These are phyloP conservation scores for Hygrocybe punicea DNA, from an alignment of 768 basidiomycete genomes.

Conservation along the genomic window DNA sequence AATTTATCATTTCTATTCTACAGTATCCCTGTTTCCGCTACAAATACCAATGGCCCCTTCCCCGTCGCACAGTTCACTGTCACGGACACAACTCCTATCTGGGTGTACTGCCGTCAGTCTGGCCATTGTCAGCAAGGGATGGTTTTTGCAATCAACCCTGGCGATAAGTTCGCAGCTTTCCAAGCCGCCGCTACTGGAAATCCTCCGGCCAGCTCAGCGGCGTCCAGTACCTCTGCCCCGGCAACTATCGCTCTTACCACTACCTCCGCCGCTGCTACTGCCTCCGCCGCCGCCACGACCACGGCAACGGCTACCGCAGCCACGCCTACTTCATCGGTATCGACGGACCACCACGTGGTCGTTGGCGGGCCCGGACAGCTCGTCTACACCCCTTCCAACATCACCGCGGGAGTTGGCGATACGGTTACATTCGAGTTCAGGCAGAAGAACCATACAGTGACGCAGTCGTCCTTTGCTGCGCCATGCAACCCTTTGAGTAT, in stretches of 20 bases:
- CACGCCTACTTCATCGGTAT: slow-evolving; percentile 13
- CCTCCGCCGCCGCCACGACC: too few species aligned
- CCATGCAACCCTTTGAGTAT: slow-evolving; percentile 44
- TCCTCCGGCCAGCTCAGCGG: too few species aligned
- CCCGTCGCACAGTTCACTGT: slow-evolving; percentile 45
- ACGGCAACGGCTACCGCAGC: slow-evolving; percentile 27
- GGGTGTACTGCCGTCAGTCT: slow-evolving; percentile 58
- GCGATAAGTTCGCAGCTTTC: slow-evolving; percentile 51
- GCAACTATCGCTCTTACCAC: too few species aligned
- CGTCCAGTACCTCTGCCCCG: slow-evolving; percentile 23
- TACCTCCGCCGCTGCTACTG: too few species aligned
- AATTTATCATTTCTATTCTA: too few species aligned
- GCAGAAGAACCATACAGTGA: slow-evolving; percentile 50
- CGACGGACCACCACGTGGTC: slow-evolving; percentile 39
- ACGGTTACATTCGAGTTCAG: slow-evolving; percentile 49
- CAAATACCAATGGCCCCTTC: slow-evolving; percentile 39
- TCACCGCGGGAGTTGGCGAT: slow-evolving; percentile 46
- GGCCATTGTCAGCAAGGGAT: slow-evolving; percentile 56
- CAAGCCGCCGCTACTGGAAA: slow-evolving; percentile 47
- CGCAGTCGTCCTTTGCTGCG: slow-evolving; percentile 39
- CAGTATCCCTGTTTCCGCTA: slow-evolving; percentile 48
- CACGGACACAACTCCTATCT: slow-evolving; percentile 45
- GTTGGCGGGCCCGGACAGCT: slow-evolving; percentile 42
- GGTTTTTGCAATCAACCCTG: slow-evolving; percentile 67
- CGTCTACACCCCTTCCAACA: slow-evolving; percentile 43